Base-by-base conservation (phyloP, 2,329 filamentous ascomycete genomes). In the Metarhizium brunneum region DNA sequence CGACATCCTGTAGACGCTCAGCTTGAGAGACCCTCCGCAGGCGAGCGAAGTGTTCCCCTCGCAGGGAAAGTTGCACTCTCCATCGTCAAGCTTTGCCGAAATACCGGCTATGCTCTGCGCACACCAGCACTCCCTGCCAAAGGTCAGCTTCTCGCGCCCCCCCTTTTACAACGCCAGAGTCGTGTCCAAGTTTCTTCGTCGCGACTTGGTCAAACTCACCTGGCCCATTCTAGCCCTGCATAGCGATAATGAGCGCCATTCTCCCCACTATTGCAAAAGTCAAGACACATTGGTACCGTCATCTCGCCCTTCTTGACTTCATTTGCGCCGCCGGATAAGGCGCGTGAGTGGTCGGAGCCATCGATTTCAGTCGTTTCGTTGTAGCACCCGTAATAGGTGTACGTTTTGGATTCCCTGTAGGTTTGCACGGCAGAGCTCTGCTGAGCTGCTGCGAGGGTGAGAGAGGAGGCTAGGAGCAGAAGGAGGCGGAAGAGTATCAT, bases 71-170 rank as follows among this genome's bases (percentile, higher is more conserved):
- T 76, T 67, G 66, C 82, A 85, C 2, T 69, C 68, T 18, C 60
- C 61, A 25, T 83, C 80, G 35, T 71, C 62, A 10, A 82, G 65
- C 58, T 74, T 73, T 10, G 63, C 65, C 16, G 78, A 73, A 29
- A 81, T 71, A 8, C 68, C 65, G 8, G 74, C 74, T n/a, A 85
- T 62, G 50, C 69, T 69, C 18, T 75, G 69, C 25, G 77, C 73
- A 66, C 83, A 85, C 75, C 80, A 85, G 73, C 82, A 85, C 69
- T 84, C 81, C 54, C 79, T 80, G 29, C 32, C 13, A 32, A 25
- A 29, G 16, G 38, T 52, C 50, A 52, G 50, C 51, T 40, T 40
- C 38, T 16, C 38, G 14, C 10, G 38, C 14, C 14, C 14, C 38
- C 38, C 13, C 13, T 16, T 40, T 13, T 16, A 16, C 38, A 40